phyloP scores from a whole-genome alignment of 768 basidiomycete genomes.

The Stropharia rugosoannulata region DNA sequence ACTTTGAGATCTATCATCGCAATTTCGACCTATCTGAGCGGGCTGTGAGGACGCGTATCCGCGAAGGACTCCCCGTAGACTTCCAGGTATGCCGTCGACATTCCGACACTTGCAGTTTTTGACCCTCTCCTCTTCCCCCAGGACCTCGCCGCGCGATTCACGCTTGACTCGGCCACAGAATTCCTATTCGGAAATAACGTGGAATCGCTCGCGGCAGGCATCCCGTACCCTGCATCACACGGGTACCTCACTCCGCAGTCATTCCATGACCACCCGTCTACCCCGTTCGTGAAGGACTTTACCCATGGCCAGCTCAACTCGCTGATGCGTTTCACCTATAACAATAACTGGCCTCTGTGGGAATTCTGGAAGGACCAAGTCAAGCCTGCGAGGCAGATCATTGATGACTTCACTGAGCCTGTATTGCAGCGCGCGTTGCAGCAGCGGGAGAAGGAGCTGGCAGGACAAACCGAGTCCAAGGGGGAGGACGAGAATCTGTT shows the following conservation, averaged over 20 bases:
- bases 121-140: slow-evolving; percentile 6
- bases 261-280: slow-evolving; percentile 34
- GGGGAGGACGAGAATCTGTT: slow-evolving; percentile 43
- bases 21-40: slow-evolving; percentile 49
- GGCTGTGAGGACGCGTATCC: slow-evolving; percentile 42
- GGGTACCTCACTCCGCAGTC: slow-evolving; percentile 23
- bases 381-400: slow-evolving; percentile 38
- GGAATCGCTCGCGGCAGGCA: slow-evolving; percentile 43
- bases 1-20: slow-evolving; percentile 62
- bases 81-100: slow-evolving; percentile 45
- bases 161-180: slow-evolving; percentile 64
- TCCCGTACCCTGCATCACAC: slow-evolving; percentile 45
- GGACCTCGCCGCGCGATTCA: slow-evolving; percentile 51
- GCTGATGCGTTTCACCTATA: slow-evolving; percentile 35
- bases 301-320: slow-evolving; percentile 38
- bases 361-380: slow-evolving; percentile 54
- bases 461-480: slow-evolving; percentile 22
- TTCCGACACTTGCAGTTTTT: background rate
- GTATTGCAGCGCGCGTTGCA: slow-evolving; percentile 45
- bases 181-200: slow-evolving; percentile 59
- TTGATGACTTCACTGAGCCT: slow-evolving; percentile 49
- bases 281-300: slow-evolving; percentile 50
- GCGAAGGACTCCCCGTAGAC: slow-evolving; percentile 50
- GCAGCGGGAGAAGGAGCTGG: slow-evolving; percentile 26
- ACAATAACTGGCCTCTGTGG: slow-evolving; percentile 28